Evolutionary conservation across 2,329 filamentous ascomycete species (phyloP).

Genomic region (Raffaelea arxii): DNA sequence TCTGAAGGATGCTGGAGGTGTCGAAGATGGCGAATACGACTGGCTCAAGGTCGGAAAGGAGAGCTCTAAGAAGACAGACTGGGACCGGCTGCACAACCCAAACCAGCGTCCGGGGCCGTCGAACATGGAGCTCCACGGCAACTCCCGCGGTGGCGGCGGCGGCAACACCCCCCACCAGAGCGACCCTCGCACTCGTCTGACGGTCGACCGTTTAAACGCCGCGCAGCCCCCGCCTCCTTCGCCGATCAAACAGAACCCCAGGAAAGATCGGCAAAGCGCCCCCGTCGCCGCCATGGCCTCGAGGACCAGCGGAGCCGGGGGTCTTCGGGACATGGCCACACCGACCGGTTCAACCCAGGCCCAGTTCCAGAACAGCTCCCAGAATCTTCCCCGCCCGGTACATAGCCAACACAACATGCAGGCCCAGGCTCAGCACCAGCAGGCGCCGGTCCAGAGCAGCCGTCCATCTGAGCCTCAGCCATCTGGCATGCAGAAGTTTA

Average conservation of each 20-base stretch:
- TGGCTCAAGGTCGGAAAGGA: constrained; percentile 95
- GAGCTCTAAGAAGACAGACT: constrained; percentile 66
- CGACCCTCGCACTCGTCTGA: constrained; percentile 52
- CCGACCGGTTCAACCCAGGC: constrained; percentile 87
- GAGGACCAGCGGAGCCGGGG: constrained; percentile 66
- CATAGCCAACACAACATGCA: constrained; percentile 41
- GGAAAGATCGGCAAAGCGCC: constrained; percentile 65
- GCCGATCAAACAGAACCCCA: constrained; percentile 71
- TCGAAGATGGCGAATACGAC: constrained; percentile 97
- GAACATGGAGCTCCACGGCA: constrained; percentile 73
- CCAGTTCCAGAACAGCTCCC: constrained; percentile 92
- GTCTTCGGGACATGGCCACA: constrained; percentile 66
- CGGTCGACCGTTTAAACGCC: constrained; percentile 85
- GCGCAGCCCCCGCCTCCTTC: constrained; percentile 82
- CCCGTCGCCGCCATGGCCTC: constrained; percentile 64
- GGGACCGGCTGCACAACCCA: constrained; percentile 70
- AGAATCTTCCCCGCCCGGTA: constrained; percentile 64
- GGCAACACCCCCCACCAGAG: constrained; percentile 53
- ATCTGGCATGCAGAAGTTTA: constrained; percentile 80
- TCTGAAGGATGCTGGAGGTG: constrained; percentile 84
- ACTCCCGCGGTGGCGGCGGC: constrained; percentile 56
- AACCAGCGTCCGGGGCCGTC: constrained; percentile 73
- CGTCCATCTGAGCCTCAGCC: constrained; percentile 61
- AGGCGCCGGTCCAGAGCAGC: constrained; percentile 37
- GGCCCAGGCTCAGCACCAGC: constrained; percentile 6